phyloP scores from a whole-genome alignment of 306 rosid genomes.

The Crataegus laevigata region DNA sequence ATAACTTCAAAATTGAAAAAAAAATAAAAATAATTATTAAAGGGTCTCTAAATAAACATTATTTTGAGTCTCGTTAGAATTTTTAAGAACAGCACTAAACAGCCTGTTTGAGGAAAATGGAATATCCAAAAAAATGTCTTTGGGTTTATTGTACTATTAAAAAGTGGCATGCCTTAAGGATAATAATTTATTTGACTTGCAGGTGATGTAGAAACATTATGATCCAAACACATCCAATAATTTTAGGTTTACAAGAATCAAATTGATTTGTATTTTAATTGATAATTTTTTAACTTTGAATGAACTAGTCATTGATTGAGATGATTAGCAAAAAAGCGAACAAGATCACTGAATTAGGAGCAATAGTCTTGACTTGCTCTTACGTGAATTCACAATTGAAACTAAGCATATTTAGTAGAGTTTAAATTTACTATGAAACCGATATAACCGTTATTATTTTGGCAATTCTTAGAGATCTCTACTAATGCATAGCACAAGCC shows the following conservation, averaged over 20 bases:
- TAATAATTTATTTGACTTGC: neutral
- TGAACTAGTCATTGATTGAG: neutral
- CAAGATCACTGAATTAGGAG: fast-evolving
- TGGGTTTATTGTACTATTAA: neutral
- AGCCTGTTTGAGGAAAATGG: neutral
- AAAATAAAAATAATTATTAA: too few relatives aligned
- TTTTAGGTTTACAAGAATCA: neutral
- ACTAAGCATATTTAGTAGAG: neutral
- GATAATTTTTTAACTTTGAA: neutral
- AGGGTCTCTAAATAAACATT: neutral
- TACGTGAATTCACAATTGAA: too few relatives aligned
- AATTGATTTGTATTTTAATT: neutral
- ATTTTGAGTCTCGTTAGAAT: neutral
- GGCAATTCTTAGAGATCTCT: too few relatives aligned
- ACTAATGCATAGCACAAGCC: too few relatives aligned
- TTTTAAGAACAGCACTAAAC: neutral
- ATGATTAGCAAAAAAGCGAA: too few relatives aligned
- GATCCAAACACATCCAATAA: neutral
- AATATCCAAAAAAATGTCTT: neutral
- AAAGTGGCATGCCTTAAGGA: neutral
- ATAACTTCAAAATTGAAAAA: too few relatives aligned
- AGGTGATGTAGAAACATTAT: neutral
- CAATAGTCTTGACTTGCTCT: fast-evolving
- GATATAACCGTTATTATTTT: too few relatives aligned
- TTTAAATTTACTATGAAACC: neutral